Conservation (phyloP, 2,329 filamentous ascomycete species). For the Fusarium staphyleae region DNA sequence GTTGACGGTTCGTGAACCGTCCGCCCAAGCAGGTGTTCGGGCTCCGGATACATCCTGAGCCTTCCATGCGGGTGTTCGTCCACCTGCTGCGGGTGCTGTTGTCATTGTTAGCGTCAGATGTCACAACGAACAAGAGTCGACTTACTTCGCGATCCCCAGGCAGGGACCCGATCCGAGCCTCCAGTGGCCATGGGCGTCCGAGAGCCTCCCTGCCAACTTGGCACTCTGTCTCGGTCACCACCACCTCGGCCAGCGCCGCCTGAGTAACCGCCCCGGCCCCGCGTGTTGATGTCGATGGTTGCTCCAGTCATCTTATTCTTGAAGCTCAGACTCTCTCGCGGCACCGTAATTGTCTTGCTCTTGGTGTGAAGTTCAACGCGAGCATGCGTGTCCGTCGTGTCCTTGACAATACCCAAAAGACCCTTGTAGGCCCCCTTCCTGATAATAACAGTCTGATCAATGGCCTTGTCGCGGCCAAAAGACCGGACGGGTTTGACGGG, state of each 20-base stretch:
- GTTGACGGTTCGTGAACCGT: slow-evolving; percentile 71
- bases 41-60: slow-evolving; percentile 60
- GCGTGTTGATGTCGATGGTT: slow-evolving; percentile 72
- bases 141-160: slow-evolving; percentile 76
- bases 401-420: slow-evolving; percentile 92
- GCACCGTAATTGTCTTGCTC: slow-evolving; percentile 86
- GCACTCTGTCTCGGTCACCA: slow-evolving; percentile 50
- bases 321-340: slow-evolving; percentile 81
- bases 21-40: slow-evolving; percentile 74
- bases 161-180: slow-evolving; percentile 74
- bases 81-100: slow-evolving; percentile 63
- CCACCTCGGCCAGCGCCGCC: slow-evolving; percentile 56
- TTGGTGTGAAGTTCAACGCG: slow-evolving; percentile 95
- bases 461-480: slow-evolving; percentile 80
- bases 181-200: slow-evolving; percentile 71
- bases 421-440: slow-evolving; percentile 90
- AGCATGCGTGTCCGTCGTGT: slow-evolving; percentile 84
- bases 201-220: slow-evolving; percentile 69
- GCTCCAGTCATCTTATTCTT: slow-evolving; percentile 85
- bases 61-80: slow-evolving; percentile 70
- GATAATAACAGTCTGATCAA: slow-evolving; percentile 92
- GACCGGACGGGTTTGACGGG: slow-evolving; percentile 71
- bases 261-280: slow-evolving; percentile 53
- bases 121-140: slow-evolving; percentile 28
- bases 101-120: slow-evolving; percentile 35